Percentiles rank a stretch among this genome's conserved stretches.
Conservation (phyloP, 257 asterid genomes). For the Solanum pennellii region DNA sequence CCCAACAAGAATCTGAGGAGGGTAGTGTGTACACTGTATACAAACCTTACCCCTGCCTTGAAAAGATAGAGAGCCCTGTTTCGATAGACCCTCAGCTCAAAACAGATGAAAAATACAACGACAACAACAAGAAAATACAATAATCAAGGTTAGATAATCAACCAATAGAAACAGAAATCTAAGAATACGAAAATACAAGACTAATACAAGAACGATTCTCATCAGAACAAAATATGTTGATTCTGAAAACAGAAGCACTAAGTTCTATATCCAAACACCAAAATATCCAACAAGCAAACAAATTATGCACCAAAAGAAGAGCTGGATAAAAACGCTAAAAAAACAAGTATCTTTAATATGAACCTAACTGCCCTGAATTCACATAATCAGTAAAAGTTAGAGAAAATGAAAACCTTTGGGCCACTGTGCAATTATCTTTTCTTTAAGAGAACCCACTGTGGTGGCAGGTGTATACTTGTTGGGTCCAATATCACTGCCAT, state of each 20-base stretch:
- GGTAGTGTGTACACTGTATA: background rate
- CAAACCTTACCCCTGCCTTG: background rate
- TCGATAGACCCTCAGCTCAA: background rate
- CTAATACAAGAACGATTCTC: background rate
- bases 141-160: background rate
- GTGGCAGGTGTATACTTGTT: conserved; percentile 55
- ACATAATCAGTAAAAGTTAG: background rate
- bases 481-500: conserved; percentile 93
- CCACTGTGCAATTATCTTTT: conserved; percentile 78
- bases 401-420: conserved; percentile 58
- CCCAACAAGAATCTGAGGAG: background rate
- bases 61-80: background rate
- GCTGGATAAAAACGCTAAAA: background rate
- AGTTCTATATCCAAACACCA: background rate
- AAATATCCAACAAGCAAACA: background rate
- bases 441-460: conserved; percentile 74
- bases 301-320: background rate
- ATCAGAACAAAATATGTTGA: background rate
- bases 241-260: background rate
- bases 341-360: background rate
- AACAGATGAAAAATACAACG: background rate
- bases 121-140: background rate
- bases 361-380: background rate
- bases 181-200: background rate
- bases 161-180: background rate